phyloP scores from a whole-genome alignment of 768 basidiomycete genomes.

The Amanita pseudoporphyria region DNA sequence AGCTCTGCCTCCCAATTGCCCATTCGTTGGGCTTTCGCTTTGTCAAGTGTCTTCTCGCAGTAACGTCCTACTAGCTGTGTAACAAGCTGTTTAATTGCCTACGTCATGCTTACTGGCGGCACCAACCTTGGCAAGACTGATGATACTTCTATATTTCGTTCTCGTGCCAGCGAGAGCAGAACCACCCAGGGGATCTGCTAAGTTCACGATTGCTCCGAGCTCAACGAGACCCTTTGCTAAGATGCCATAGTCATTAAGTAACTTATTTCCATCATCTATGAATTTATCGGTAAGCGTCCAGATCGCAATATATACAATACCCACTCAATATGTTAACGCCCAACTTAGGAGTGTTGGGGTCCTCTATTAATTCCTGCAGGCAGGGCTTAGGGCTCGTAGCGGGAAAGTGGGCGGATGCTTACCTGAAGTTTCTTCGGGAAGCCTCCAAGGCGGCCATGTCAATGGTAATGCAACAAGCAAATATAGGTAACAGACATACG shows the following conservation, averaged over 20 bases:
- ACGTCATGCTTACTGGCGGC: neutral
- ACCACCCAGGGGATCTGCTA: conserved; percentile 18
- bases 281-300: neutral
- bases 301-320: neutral
- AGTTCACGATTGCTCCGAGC: conserved; percentile 21
- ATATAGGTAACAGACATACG: conserved; percentile 13
- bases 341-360: conserved; percentile 19
- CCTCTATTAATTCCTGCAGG: conserved; percentile 21
- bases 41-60: conserved; percentile 20
- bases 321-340: conserved; percentile 25
- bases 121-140: conserved; percentile 23
- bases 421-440: conserved; percentile 22
- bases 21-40: conserved; percentile 18
- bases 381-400: neutral
- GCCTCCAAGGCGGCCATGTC: conserved; percentile 11
- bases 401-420: neutral
- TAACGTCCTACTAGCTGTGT: conserved; percentile 23
- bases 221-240: conserved; percentile 24
- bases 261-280: conserved; percentile 27
- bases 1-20: conserved; percentile 27
- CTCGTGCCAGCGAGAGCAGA: neutral
- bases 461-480: neutral
- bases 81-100: neutral
- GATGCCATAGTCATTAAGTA: conserved; percentile 30
- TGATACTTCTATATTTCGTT: conserved; percentile 17